Evolutionary conservation across 2,329 filamentous ascomycete species (phyloP), one percentile per base, ranked within the genome.

Genomic region (Plenodomus tracheiphilus): DNA sequence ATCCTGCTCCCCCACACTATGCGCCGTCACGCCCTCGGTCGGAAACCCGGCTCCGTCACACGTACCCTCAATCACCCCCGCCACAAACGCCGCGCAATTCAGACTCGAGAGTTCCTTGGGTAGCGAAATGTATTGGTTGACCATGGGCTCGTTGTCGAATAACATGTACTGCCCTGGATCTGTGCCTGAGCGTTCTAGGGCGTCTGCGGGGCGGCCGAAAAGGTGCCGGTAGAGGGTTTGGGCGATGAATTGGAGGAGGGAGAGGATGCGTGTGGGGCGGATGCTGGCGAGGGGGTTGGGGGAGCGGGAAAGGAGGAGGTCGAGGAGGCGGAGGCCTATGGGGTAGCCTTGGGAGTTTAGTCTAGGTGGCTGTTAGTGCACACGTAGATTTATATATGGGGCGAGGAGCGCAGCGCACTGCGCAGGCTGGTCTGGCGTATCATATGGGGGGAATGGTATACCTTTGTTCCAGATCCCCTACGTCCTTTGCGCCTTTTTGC

Each of bases 111-210:
- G 96, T 75, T 99, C 94, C 66, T 88, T 88, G 15, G 94, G 94
- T 44, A 97, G 88, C 64, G 86, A 91, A 68, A 99, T 88, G 76
- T 94, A 97, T 54, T 88, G 87, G 74, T 97, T 97, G 34, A 97
- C 93, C 42, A 97, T 81, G 18, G 94, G 94, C 71, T 97, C 94
- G 75, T 99, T 97, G 76, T 99, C 94, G 64, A 92, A 90, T 64
- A 99, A 94, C 93, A 99, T 97, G 79, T 97, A 99, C 78, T 97
- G 93, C 62, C 94, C 91, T 8, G 90, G 87, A 43, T 91, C 93
- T 44, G 86, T 84, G 8, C 89, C 86, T 50, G 86, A 90, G 75
- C 94, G 92, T 77, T 99, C 94, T 49, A 99, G 85, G 16, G 91
- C 88, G 75, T 97, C 93, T 21, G 94, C 94, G 47, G 92, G 87